Evolutionary conservation across 2,329 filamentous ascomycete species (phyloP).

Genomic region (Cadophora gregata): DNA sequence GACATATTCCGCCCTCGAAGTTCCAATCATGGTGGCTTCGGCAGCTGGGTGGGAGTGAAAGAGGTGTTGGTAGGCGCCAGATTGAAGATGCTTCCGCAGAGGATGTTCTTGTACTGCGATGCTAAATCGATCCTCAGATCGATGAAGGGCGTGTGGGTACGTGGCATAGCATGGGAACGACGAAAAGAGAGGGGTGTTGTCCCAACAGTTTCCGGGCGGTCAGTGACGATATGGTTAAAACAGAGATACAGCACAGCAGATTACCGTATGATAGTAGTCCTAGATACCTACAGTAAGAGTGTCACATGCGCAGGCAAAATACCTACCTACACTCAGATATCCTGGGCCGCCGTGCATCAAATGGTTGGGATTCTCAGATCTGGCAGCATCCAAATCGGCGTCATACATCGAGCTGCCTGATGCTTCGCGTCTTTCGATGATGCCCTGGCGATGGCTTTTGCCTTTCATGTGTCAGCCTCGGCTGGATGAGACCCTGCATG

Average conservation of each 20-base stretch:
- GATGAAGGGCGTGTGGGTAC: conserved; percentile 40
- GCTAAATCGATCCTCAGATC: conserved; percentile 50
- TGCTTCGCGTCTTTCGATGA: conserved; percentile 4
- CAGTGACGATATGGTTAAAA: conserved; percentile 42
- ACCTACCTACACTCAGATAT: no score
- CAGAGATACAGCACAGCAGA: not conserved
- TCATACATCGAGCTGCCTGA: conserved; percentile 1
- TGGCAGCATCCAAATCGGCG: not conserved
- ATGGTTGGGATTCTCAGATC: not conserved
- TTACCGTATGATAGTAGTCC: not conserved
- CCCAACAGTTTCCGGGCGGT: conserved; percentile 82
- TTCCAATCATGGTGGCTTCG: conserved; percentile 44
- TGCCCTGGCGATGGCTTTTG: no score
- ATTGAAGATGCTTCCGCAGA: not conserved
- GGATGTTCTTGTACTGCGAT: conserved; percentile 15
- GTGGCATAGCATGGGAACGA: conserved; percentile 42
- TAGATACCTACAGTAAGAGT: not conserved
- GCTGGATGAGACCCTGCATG: not conserved
- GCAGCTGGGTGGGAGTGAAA: not conserved
- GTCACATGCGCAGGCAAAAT: not conserved
- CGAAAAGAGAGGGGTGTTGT: conserved; percentile 66
- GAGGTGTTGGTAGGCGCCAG: not conserved
- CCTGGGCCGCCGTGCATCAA: not conserved
- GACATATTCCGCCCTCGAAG: conserved; percentile 40
- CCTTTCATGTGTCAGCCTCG: conserved; percentile 7